Base-by-base conservation (phyloP, 2,329 filamentous ascomycete genomes). In the Pseudogymnoascus sp. region DNA sequence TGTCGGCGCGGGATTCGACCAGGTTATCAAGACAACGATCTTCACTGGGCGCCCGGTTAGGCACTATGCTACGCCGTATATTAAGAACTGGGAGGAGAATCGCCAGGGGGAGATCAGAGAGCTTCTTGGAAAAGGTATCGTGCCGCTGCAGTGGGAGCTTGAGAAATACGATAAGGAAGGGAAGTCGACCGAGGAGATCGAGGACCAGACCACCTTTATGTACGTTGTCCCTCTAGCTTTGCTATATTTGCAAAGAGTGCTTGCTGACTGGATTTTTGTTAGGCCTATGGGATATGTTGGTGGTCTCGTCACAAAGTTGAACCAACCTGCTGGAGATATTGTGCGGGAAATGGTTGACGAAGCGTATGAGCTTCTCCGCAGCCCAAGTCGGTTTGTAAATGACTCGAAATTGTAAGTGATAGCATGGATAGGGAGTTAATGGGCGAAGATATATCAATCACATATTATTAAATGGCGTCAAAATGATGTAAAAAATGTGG, bases 251-350 rank as follows among this genome's bases (percentile, higher is more conserved):
- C 89, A 61, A 82, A 89, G 59, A 91, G 96, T 63, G 91, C 96
- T 22, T 97, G 76, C 92, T 97, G 74, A 54, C 47, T 4, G 2
- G 89, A 92, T 73, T 91, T 89, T 82, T 89, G 91, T 91, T 12
- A 94, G 84, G 79, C 77, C 96, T 68, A 97, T 97, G 92, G 92
- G 92, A 74, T 93, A 96, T 83, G 91, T 89, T 65, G 88, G 92
- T 41, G 91, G 92, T 32, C 89, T 96, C 22, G 88, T 92, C 62
- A 92, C 91, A 70, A 90, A 97, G 77, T 87, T 85, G 79, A 93
- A 93, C 34, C 59, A 60, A 84, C 78, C 81, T 22, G 93, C 92
- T 65, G 93, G 91, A 82, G 88, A 74, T 25, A 92, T 97, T 66
- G 86, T 97, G 28, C 91, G 97, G 70, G 93, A 97, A 79, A 89